phyloP scores from a whole-genome alignment of 2,329 filamentous ascomycete species.

The Chalaropsis ovoidea region DNA sequence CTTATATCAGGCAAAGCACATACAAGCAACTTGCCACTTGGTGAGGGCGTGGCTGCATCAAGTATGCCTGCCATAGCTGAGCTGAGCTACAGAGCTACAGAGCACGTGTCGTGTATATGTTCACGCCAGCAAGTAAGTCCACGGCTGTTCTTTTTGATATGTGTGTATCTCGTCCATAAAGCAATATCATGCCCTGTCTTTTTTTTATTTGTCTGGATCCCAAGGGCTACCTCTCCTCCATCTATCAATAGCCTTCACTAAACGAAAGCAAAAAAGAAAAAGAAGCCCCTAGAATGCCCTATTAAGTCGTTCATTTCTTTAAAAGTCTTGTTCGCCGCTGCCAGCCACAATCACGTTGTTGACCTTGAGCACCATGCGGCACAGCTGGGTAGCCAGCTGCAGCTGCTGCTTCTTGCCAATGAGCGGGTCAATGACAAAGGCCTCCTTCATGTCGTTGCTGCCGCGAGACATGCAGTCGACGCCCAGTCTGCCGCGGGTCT shows the following conservation, averaged over 20 bases:
- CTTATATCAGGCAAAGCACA: no score
- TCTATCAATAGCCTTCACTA: constrained; percentile 13
- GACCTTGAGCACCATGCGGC: constrained; percentile 94
- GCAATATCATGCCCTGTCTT: constrained; percentile 10
- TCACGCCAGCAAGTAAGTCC: neutral
- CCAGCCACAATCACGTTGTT: constrained; percentile 94
- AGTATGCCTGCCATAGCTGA: neutral
- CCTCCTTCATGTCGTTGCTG: constrained; percentile 93
- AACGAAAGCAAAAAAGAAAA: neutral
- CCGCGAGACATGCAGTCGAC: constrained; percentile 97
- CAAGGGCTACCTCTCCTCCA: neutral
- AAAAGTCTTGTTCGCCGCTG: constrained; percentile 78
- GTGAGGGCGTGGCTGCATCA: neutral
- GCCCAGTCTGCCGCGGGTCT: constrained; percentile 55
- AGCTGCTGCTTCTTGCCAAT: constrained; percentile 98
- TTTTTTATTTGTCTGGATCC: constrained; percentile 22
- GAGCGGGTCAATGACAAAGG: constrained; percentile 95
- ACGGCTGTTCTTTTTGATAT: neutral
- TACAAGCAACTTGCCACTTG: neutral
- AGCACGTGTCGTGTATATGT: neutral
- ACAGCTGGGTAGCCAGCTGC: constrained; percentile 89
- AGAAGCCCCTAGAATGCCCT: constrained; percentile 15
- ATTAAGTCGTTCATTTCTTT: constrained; percentile 33
- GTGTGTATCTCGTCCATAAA: neutral
- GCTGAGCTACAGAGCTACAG: neutral